Evolutionary conservation across 345 rosid species (phyloP), one percentile per base, ranked within the genome.

Genomic region (Chamaenerion angustifolium): DNA sequence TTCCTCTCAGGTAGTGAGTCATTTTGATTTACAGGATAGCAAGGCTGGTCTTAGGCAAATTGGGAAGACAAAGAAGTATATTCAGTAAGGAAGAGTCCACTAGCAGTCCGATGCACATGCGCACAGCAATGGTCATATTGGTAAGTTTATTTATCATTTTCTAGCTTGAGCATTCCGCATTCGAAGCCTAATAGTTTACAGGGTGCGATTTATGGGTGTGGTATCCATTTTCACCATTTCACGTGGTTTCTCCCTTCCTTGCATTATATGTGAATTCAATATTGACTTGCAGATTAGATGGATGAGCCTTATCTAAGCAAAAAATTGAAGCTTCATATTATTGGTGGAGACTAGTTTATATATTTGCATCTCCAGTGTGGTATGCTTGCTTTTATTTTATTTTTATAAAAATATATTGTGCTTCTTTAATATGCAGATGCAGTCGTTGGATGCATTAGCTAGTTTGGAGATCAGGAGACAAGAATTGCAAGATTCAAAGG

Each of bases 391-490:
- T 46, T n/a, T 46, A 12, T 13, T n/a, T n/a, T 17, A 16, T 16
- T 16, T 16, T 12, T 6, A 6, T 21, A 3, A 8, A 14, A 15
- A 3, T 51, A 40, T 52, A 44, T 60, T 16, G 54, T 35, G 40
- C 52, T 56, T n/a, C n/a, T n/a, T n/a, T n/a, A n/a, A n/a, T n/a
- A n/a, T 74, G 62, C 83, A 85, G 97, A 63, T 89, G 65, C 93
- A 73, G 53, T 80, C 97, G 13, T 74, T 85, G 48, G 78, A 79
- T 57, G 55, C 82, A 53, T 72, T 82, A 50, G 88, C 77, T 55
- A 71, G 58, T 59, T 40, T 82, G 76, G 94, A 76, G 79, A 64
- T 61, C 27, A 64, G 59, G 25, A 72, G 57, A 57, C 72, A 55
- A 49, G 76, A 85, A 62, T 51, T 85, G 23, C 76, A 55, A 42